Evolutionary conservation across 1,284 basidiomycete genomes (phyloP).

Genomic region (Tremellales sp.): DNA sequence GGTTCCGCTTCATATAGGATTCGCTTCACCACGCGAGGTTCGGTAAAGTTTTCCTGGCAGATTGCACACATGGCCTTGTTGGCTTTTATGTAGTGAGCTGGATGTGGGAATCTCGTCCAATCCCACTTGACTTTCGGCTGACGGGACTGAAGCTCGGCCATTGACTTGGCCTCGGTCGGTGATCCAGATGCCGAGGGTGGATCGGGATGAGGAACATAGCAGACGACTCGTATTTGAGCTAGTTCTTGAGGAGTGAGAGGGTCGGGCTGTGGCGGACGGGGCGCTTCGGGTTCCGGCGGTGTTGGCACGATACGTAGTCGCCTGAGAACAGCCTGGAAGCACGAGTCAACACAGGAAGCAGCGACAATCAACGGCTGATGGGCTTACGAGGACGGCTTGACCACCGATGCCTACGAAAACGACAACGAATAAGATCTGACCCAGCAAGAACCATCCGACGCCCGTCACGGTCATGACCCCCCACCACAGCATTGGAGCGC

Average conservation of each 20-base stretch:
- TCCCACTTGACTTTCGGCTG: conserved; percentile 1
- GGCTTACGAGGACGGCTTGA: conserved; percentile 19
- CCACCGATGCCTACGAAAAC: conserved; percentile 25
- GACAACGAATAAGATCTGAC: conserved; percentile 23
- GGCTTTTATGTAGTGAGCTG: conserved; percentile 15
- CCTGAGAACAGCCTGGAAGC: conserved; percentile 3
- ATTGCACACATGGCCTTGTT: conserved; percentile 32
- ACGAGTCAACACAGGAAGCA: not conserved
- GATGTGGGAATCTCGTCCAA: conserved; percentile 14
- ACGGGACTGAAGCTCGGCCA: not conserved
- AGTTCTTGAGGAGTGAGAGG: conserved; percentile 17
- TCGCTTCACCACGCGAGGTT: conserved; percentile 17
- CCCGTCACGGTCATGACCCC: conserved; percentile 28
- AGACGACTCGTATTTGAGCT: conserved; percentile 15
- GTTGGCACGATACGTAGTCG: conserved; percentile 6
- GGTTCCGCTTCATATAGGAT: conserved; percentile 23
- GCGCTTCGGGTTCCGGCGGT: conserved; percentile 10
- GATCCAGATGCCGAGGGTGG: not conserved
- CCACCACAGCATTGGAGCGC: conserved; percentile 37
- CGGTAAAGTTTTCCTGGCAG: conserved; percentile 31
- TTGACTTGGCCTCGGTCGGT: not conserved
- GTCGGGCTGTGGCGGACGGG: conserved; percentile 12
- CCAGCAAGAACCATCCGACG: conserved; percentile 33
- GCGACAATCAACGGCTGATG: not conserved
- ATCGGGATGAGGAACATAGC: conserved; percentile 18